These are phyloP conservation scores for Urochloa ruziziensis DNA, from an alignment of 176 grass and related monocot genomes.

Conservation along the genomic window DNA sequence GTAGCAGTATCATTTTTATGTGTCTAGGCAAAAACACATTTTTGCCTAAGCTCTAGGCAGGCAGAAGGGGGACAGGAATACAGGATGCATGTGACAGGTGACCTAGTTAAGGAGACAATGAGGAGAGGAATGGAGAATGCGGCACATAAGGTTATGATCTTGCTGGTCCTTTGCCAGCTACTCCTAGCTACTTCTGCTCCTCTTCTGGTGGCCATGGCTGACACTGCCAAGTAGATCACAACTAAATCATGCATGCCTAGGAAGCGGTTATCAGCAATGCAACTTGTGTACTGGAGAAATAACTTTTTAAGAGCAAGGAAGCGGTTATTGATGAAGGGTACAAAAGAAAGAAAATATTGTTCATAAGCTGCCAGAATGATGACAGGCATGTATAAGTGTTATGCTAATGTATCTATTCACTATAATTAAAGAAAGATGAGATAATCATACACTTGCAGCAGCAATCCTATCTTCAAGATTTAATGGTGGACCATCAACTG, in stretches of 20 bases:
- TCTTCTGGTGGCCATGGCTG: not conserved
- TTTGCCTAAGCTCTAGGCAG: not conserved
- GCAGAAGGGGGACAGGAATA: not conserved
- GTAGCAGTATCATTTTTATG: not conserved
- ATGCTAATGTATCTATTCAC: conserved; percentile 9
- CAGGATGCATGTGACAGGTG: not conserved
- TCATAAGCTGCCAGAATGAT: conserved; percentile 2
- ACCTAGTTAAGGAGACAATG: not conserved
- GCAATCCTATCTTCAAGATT: conserved; percentile 60
- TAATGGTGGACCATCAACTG: conserved; percentile 44
- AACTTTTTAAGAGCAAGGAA: not conserved
- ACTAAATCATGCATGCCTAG: not conserved
- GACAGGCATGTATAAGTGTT: not conserved
- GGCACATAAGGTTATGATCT: not conserved
- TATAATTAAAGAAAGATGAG: conserved; percentile 40
- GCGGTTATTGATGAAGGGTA: not conserved
- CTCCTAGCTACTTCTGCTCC: no score
- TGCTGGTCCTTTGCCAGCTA: not conserved
- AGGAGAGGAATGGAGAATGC: not conserved
- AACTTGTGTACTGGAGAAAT: not conserved
- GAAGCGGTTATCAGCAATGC: not conserved
- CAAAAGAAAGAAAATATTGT: conserved; percentile 17
- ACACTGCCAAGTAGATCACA: not conserved
- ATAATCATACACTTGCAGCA: conserved; percentile 47
- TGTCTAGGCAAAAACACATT: not conserved